Percentiles rank a stretch among this genome's conserved stretches.
These are phyloP conservation scores for Dimocarpus longan DNA, from an alignment of 345 rosid species.

Conservation along the genomic window DNA sequence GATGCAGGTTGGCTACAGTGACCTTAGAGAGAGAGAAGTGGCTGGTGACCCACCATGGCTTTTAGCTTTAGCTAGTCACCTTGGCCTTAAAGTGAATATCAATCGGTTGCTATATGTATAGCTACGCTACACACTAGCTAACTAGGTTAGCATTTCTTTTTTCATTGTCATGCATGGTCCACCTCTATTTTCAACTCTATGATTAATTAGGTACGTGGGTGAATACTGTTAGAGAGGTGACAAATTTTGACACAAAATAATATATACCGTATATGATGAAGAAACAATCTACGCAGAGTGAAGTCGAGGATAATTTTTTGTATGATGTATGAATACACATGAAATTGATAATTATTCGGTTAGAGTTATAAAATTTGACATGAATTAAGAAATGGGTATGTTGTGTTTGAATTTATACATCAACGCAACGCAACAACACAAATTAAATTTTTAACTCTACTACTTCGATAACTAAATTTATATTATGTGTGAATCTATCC, in stretches of 20 bases:
- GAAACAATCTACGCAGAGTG: no score
- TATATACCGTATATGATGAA: no score
- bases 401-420: background rate
- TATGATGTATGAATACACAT: no score
- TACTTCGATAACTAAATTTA: no score
- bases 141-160: background rate
- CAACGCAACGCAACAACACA: background rate
- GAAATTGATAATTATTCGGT: no score
- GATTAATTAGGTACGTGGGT: no score
- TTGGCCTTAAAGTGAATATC: background rate
- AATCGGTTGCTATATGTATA: background rate
- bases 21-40: background rate
- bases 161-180: constrained; percentile 7
- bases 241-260: no score
- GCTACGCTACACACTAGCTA: background rate
- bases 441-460: no score
- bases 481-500: no score
- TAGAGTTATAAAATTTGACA: background rate
- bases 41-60: background rate
- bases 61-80: background rate
- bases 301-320: no score
- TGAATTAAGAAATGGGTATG: no score
- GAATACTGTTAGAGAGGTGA: no score
- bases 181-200: background rate
- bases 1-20: background rate